Percentiles rank a stretch among this genome's conserved stretches.
Evolutionary conservation across 2,329 filamentous ascomycete species (phyloP).

Genomic region (Fusarium tricinctum): DNA sequence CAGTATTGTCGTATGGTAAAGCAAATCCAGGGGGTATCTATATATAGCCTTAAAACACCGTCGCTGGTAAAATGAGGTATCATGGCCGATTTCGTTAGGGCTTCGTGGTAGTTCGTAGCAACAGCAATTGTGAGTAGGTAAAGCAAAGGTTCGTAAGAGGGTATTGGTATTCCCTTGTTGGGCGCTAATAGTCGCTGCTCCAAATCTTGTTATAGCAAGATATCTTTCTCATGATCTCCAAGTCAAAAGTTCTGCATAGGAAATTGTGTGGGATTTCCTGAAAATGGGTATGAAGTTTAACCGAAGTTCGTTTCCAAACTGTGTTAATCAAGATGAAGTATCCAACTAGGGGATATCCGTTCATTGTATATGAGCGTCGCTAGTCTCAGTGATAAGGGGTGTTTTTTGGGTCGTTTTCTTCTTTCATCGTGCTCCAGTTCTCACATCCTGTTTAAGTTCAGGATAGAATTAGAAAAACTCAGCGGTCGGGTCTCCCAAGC

Average conservation of each 20-base stretch:
- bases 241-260: background rate
- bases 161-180: background rate
- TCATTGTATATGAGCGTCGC: background rate
- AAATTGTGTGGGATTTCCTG: background rate
- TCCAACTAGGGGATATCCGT: constrained; percentile 2
- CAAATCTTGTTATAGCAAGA: background rate
- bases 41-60: background rate
- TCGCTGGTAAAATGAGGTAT: background rate
- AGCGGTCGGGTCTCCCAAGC: background rate
- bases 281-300: background rate
- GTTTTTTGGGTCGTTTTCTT: background rate
- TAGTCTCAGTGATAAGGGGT: background rate
- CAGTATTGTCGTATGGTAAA: background rate
- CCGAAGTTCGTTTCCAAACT: background rate
- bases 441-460: background rate
- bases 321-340: background rate
- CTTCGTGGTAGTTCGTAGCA: background rate
- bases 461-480: constrained; percentile 15
- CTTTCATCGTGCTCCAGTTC: background rate
- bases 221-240: background rate
- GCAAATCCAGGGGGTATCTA: background rate
- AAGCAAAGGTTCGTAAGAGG: background rate
- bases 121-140: background rate
- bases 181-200: background rate
- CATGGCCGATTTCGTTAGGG: background rate